Percentiles rank a stretch among this genome's conserved stretches.
These are phyloP conservation scores for Hanseniaspora meyeri DNA, from an alignment of 805 yeast species.

Conservation along the genomic window DNA sequence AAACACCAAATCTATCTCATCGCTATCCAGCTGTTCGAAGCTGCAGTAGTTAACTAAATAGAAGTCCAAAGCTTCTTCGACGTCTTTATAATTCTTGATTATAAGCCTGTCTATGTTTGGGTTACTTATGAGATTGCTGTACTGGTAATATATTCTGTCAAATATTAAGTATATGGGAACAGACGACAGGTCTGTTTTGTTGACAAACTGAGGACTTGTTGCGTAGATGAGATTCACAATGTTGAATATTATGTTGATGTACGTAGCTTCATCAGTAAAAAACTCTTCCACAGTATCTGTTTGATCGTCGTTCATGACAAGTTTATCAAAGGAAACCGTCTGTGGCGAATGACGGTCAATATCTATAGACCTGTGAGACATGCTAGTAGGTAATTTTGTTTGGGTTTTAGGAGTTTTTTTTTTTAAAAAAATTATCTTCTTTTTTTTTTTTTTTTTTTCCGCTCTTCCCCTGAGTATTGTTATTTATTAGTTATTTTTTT, in stretches of 20 bases:
- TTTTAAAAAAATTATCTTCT: too few relatives aligned
- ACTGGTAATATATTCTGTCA: slow-evolving; percentile 10
- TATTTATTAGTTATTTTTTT: too few relatives aligned
- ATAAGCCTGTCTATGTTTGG: slow-evolving; percentile 9
- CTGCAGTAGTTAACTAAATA: slow-evolving; percentile 5
- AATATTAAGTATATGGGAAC: slow-evolving; percentile 1
- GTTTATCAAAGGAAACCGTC: background rate
- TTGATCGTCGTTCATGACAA: background rate
- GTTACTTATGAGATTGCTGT: slow-evolving; percentile 3
- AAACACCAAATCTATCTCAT: background rate
- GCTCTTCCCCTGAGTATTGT: too few relatives aligned
- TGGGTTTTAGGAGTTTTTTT: background rate
- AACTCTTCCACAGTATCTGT: background rate
- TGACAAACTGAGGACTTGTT: background rate
- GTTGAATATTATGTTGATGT: slow-evolving; percentile 10
- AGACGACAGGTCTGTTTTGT: background rate
- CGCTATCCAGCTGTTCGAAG: background rate
- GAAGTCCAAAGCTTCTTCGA: slow-evolving; percentile 6
- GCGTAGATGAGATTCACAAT: slow-evolving; percentile 10
- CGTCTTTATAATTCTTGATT: background rate
- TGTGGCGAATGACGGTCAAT: background rate
- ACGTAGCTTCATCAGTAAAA: slow-evolving; percentile 8
- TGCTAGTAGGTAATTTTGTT: background rate
- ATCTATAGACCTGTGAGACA: background rate
- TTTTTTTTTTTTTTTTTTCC: too few relatives aligned